Percentiles rank a stretch among this genome's conserved stretches.
These are phyloP conservation scores for Infundibulicybe gibba DNA, from an alignment of 768 basidiomycete species.

Conservation along the genomic window DNA sequence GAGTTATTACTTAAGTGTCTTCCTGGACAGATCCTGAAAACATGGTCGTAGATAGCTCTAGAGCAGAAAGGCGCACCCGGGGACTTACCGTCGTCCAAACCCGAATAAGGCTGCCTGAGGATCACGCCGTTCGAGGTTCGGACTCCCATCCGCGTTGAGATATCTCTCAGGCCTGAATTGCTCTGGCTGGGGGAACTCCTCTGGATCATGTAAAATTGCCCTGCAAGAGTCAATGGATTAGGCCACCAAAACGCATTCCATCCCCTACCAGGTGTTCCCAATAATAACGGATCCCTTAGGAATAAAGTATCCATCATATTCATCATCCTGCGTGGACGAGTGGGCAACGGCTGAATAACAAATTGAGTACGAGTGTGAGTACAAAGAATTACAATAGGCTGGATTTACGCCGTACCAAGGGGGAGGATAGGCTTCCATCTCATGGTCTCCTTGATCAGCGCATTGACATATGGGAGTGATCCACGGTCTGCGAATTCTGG, in stretches of 20 bases:
- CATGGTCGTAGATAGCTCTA: background rate
- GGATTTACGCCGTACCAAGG: background rate
- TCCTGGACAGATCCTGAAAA: conserved; percentile 21
- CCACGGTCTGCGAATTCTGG: conserved; percentile 32
- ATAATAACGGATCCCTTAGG: conserved; percentile 10
- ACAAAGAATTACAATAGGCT: background rate
- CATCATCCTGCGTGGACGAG: conserved; percentile 6
- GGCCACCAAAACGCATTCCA: background rate
- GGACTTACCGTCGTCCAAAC: conserved; percentile 6
- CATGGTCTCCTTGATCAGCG: conserved; percentile 29
- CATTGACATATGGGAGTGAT: conserved; percentile 31
- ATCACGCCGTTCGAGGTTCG: background rate
- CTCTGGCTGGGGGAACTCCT: conserved; percentile 8
- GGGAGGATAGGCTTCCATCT: background rate
- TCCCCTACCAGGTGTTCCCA: conserved; percentile 9
- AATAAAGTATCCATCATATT: conserved; percentile 9
- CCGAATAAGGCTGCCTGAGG: conserved; percentile 8
- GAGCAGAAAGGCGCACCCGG: background rate
- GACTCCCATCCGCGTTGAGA: conserved; percentile 1
- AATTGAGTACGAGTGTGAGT: conserved; percentile 6
- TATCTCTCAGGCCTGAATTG: conserved; percentile 8
- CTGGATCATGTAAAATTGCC: background rate
- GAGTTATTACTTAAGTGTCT: conserved; percentile 15
- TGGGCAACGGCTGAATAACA: conserved; percentile 15
- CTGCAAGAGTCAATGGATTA: background rate